Conservation (phyloP, 495 filamentous ascomycete genomes). For the Lasiosphaeria hispida region DNA sequence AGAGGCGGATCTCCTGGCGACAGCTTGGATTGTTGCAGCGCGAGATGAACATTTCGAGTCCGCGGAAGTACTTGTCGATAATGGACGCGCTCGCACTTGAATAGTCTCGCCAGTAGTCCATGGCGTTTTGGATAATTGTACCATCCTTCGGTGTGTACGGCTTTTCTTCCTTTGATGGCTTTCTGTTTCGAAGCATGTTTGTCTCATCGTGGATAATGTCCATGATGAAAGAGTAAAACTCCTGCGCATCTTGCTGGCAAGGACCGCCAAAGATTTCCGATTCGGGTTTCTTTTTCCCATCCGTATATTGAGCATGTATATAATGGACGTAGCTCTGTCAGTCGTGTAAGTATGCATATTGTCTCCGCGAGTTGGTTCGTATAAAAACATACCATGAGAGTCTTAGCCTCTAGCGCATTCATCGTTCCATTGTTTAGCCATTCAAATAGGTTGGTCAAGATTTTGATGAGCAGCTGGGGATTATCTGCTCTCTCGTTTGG, state of each 20-base stretch:
- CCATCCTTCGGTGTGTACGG: slow-evolving; percentile 19
- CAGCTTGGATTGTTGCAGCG: slow-evolving; percentile 27
- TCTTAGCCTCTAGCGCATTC: slow-evolving; percentile 53
- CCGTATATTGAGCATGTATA: slow-evolving; percentile 26
- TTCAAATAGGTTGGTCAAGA: slow-evolving; percentile 67
- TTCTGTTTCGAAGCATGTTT: slow-evolving; percentile 28
- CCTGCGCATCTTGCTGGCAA: slow-evolving; percentile 44
- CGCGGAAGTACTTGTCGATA: slow-evolving; percentile 39
- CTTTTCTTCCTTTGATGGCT: slow-evolving; percentile 17
- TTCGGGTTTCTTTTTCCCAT: slow-evolving; percentile 4
- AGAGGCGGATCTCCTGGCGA: slow-evolving; percentile 22
- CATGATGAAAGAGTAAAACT: slow-evolving; percentile 42
- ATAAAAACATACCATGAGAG: slow-evolving; percentile 55
- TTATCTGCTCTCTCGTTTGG: slow-evolving; percentile 64
- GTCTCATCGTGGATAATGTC: slow-evolving; percentile 43
- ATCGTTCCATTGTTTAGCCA: slow-evolving; percentile 69
- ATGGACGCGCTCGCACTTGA: slow-evolving; percentile 25
- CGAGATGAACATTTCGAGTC: slow-evolving; percentile 29
- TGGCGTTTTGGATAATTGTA: slow-evolving; percentile 25
- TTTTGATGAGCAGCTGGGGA: slow-evolving; percentile 74
- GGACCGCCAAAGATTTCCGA: slow-evolving; percentile 33
- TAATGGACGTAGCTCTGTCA: slow-evolving; percentile 38
- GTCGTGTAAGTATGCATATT: slow-evolving; percentile 25
- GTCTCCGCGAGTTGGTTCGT: background rate
- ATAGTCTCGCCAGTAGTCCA: slow-evolving; percentile 31